Evolutionary conservation across 345 rosid species (phyloP).

Genomic region (Lepidium aucheri): DNA sequence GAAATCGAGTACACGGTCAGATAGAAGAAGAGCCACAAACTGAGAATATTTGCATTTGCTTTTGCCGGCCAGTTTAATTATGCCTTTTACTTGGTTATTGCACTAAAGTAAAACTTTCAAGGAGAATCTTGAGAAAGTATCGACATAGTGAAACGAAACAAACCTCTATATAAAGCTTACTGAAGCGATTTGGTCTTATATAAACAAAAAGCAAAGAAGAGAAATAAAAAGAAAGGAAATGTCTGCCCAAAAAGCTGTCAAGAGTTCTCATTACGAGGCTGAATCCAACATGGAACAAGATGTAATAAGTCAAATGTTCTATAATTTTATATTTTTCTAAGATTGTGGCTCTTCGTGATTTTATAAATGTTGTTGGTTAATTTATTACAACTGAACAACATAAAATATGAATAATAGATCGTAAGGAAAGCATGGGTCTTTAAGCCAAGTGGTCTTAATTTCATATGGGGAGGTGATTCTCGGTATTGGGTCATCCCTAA

Average conservation of each 20-base stretch:
- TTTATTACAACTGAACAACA: too few relatives aligned
- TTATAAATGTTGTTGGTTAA: too few relatives aligned
- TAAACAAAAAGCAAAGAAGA: constrained; percentile 6
- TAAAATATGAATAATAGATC: constrained; percentile 11
- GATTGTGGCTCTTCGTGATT: too few relatives aligned
- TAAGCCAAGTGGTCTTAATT: constrained; percentile 26
- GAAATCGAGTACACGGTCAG: neutral
- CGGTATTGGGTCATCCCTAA: constrained; percentile 29
- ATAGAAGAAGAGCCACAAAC: constrained; percentile 17
- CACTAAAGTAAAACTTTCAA: neutral
- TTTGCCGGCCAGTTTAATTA: constrained; percentile 11
- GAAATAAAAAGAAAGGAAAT: neutral
- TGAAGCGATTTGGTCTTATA: constrained; percentile 2
- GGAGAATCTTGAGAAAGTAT: neutral
- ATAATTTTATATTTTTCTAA: too few relatives aligned
- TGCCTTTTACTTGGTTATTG: constrained; percentile 16
- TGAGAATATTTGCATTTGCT: constrained; percentile 12
- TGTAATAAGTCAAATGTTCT: constrained; percentile 2
- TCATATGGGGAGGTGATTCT: constrained; percentile 30
- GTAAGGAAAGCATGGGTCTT: constrained; percentile 25
- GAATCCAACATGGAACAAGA: constrained; percentile 28
- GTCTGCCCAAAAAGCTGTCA: constrained; percentile 23
- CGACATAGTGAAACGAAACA: neutral
- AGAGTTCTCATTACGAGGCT: constrained; percentile 26
- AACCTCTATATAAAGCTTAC: constrained; percentile 13